Percentiles rank a stretch among this genome's conserved stretches.
Conservation (phyloP, 345 rosid species). For the Leavenworthia alabamica region DNA sequence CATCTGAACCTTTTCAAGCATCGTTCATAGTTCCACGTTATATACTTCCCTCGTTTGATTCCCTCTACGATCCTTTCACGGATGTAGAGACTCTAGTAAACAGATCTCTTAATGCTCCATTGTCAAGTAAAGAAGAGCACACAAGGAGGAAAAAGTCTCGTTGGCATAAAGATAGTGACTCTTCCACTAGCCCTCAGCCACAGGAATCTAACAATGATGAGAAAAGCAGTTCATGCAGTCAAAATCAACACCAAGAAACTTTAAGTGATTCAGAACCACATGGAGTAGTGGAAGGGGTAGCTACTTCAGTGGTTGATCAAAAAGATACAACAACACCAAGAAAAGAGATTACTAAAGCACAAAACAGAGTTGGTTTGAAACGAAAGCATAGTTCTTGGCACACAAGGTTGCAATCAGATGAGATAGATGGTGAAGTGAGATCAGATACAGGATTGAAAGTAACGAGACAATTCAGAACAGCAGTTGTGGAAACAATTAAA, state of each 20-base stretch:
- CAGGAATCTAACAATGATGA: slow-evolving; percentile 38
- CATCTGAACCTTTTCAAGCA: slow-evolving; percentile 76
- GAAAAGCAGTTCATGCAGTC: slow-evolving; percentile 41
- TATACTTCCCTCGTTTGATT: slow-evolving; percentile 42
- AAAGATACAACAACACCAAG: slow-evolving; percentile 32
- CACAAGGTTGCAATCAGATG: slow-evolving; percentile 32
- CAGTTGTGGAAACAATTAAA: slow-evolving; percentile 58
- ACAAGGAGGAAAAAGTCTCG: slow-evolving; percentile 23
- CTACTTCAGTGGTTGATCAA: slow-evolving; percentile 42
- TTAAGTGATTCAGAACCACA: slow-evolving; percentile 27
- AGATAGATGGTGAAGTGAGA: slow-evolving; percentile 40
- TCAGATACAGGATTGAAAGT: slow-evolving; percentile 45
- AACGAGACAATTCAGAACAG: slow-evolving; percentile 49
- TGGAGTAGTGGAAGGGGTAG: slow-evolving; percentile 41
- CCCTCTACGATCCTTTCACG: slow-evolving; percentile 54
- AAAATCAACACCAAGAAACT: slow-evolving; percentile 33
- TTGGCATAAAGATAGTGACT: slow-evolving; percentile 31
- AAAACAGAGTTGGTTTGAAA: slow-evolving; percentile 33
- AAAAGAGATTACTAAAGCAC: slow-evolving; percentile 44
- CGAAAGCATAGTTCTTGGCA: slow-evolving; percentile 30
- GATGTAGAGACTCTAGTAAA: slow-evolving; percentile 44
- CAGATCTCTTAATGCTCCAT: slow-evolving; percentile 31
- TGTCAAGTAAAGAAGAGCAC: slow-evolving; percentile 34
- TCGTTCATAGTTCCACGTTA: slow-evolving; percentile 49
- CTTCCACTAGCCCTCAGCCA: slow-evolving; percentile 16